Evolutionary conservation across 2,329 filamentous ascomycete species (phyloP).

Genomic region (Clonostachys byssicola): DNA sequence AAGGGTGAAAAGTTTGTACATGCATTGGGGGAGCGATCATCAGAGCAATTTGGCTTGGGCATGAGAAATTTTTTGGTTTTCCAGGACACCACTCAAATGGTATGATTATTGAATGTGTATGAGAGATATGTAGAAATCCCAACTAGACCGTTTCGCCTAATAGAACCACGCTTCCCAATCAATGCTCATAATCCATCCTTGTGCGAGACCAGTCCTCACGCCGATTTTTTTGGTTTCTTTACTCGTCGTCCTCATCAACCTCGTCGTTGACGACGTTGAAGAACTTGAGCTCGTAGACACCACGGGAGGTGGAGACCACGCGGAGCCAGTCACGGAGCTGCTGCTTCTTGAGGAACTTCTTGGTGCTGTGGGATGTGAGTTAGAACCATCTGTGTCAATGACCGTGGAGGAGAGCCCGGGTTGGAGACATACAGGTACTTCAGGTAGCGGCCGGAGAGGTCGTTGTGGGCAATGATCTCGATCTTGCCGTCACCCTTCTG

Average conservation of each 20-base stretch:
- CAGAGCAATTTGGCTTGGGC: no score
- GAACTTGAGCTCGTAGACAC: slow-evolving; percentile 99
- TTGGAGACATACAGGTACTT: slow-evolving; percentile 86
- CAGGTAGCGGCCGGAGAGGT: slow-evolving; percentile 97
- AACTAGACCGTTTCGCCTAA: not conserved
- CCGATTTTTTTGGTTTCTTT: slow-evolving; percentile 37
- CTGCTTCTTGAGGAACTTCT: slow-evolving; percentile 99
- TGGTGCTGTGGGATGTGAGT: slow-evolving; percentile 60
- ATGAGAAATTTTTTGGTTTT: no score
- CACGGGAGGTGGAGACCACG: slow-evolving; percentile 95
- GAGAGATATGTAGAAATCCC: not conserved
- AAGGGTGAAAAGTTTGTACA: not conserved
- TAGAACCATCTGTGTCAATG: not conserved
- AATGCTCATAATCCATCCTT: not conserved
- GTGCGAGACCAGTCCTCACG: not conserved
- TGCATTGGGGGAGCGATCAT: no score
- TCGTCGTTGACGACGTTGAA: slow-evolving; percentile 99
- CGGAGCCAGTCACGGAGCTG: slow-evolving; percentile 99
- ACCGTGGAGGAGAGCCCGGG: not conserved
- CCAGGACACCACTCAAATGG: slow-evolving; percentile 3
- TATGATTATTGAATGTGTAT: not conserved
- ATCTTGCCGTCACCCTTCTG: slow-evolving; percentile 96
- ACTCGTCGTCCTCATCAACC: slow-evolving; percentile 97
- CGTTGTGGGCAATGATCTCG: slow-evolving; percentile 94
- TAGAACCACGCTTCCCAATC: not conserved